These are phyloP conservation scores for Claviceps cyperi DNA, from an alignment of 2,329 filamentous ascomycete species.

Conservation along the genomic window DNA sequence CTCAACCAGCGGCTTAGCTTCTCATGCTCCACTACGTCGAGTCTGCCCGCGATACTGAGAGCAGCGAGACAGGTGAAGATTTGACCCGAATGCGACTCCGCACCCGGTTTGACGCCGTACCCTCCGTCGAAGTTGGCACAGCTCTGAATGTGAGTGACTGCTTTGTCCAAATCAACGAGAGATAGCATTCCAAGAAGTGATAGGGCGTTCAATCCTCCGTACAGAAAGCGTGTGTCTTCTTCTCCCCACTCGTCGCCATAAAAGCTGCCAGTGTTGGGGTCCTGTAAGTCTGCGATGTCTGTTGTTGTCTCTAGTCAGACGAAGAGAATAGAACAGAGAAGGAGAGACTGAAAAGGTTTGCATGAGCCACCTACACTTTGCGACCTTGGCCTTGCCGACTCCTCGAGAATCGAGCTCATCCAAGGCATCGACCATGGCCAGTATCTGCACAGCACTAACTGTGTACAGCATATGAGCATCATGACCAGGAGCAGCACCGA, in stretches of 20 bases:
- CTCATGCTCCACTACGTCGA: slow-evolving; percentile 72
- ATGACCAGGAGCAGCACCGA: slow-evolving; percentile 85
- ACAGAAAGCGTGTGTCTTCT: slow-evolving; percentile 87
- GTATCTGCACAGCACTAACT: slow-evolving; percentile 84
- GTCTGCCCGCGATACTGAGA: slow-evolving; percentile 64
- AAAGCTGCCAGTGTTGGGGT: slow-evolving; percentile 71
- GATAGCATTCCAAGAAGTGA: slow-evolving; percentile 65
- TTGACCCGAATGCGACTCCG: slow-evolving; percentile 89
- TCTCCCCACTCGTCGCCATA: slow-evolving; percentile 94
- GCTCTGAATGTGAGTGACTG: slow-evolving; percentile 61
- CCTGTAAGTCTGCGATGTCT: slow-evolving; percentile 74
- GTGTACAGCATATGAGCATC: slow-evolving; percentile 96
- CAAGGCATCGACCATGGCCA: slow-evolving; percentile 74
- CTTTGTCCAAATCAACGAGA: slow-evolving; percentile 64
- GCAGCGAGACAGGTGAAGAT: slow-evolving; percentile 90
- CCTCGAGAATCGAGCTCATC: slow-evolving; percentile 63
- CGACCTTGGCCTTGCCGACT: slow-evolving; percentile 53
- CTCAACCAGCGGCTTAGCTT: slow-evolving; percentile 81
- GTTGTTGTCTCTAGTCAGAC: slow-evolving; percentile 7
- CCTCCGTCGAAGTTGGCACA: slow-evolving; percentile 93
- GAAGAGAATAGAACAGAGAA: slow-evolving; percentile 5
- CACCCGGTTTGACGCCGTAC: slow-evolving; percentile 77
- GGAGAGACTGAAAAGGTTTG: not conserved
- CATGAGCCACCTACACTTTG: slow-evolving; percentile 51
- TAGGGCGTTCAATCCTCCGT: slow-evolving; percentile 76